Conservation (phyloP, 1,284 basidiomycete genomes). For the Pseudozyma pruni region DNA sequence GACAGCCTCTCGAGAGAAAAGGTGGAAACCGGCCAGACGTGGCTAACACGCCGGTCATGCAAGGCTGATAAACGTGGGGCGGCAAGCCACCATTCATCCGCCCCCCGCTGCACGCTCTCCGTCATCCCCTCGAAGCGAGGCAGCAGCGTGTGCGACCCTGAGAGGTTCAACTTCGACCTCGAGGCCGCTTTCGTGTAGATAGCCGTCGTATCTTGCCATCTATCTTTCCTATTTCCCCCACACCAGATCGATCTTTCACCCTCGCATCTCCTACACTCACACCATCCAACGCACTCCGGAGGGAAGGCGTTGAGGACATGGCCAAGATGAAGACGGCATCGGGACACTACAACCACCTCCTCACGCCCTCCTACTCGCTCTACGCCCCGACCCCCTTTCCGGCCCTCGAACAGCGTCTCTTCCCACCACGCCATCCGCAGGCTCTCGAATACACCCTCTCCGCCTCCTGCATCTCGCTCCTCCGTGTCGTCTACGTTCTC, state of each 20-base stretch:
- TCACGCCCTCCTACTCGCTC: conserved; percentile 3
- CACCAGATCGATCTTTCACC: too few species aligned
- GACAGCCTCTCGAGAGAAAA: too few species aligned
- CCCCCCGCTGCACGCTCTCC: not conserved
- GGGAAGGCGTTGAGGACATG: not conserved
- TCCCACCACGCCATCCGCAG: conserved; percentile 20
- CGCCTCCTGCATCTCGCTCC: not conserved
- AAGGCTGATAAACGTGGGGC: too few species aligned
- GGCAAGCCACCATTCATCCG: too few species aligned
- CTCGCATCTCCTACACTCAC: not conserved
- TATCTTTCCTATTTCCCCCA: not conserved
- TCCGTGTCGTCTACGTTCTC: conserved; percentile 13
- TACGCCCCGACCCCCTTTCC: conserved; percentile 25
- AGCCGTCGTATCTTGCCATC: too few species aligned
- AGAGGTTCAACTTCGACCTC: too few species aligned
- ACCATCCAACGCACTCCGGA: too few species aligned
- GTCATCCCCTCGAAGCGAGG: not conserved
- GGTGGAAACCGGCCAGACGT: too few species aligned
- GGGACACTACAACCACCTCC: conserved; percentile 18
- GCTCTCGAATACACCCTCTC: conserved; percentile 12
- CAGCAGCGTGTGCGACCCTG: too few species aligned
- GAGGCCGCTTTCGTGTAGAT: not conserved
- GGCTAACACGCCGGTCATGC: too few species aligned
- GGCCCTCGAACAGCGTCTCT: conserved; percentile 6
- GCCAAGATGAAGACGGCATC: conserved; percentile 25